Base-by-base conservation (phyloP, 1,284 basidiomycete genomes). In the Marasmius oreades region DNA sequence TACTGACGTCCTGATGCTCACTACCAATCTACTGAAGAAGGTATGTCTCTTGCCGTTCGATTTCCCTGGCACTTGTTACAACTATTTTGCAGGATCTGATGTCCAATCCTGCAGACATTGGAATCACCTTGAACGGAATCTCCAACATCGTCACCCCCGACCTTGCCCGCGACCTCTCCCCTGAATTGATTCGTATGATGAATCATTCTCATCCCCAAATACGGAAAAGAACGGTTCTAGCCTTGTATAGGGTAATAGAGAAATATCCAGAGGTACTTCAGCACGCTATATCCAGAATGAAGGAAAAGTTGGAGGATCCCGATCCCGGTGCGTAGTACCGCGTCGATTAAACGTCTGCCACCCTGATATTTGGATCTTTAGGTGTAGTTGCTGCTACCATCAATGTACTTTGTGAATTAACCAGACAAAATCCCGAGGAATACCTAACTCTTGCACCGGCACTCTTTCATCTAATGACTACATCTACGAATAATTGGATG, bases 401-500 rank as follows among this genome's bases (percentile, higher is more conserved):
- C 53, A 98, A 96, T 62, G 92, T 98, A 47, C 77, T 99, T 14
- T 97, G 95, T 71, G 97, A 99, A 74, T 80, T 99, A 26, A 92
- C 93, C 3, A 81, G 91, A 55, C 76, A 82, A 55, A 86, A 88
- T 57, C 92, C 94, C 5, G 76, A 76, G 61, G 88, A 92, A 56
- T 94, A 93, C 67, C 76, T 97, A 4, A 77, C 84, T 2, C 73
- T 98, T 31, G 95, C 96, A 2, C 97, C 97, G 1, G 92, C 94
- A 65, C 75, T 99, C 50, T 99, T 99, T 70, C 90, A 91, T 63
- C 80, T 98, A n/a, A 77, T 99, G 58, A 98, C 94, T 0, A 93
- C 88, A 1, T 94, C 93, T 28, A 91, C 89, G 26, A 99, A 99
- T 72, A 99, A 99, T 68, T 99, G 97, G 97, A 96, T 98, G 92